Percentiles rank a stretch among this genome's conserved stretches.
phyloP scores from a whole-genome alignment of 2,329 filamentous ascomycete genomes.

The Aspergillus sp. region DNA sequence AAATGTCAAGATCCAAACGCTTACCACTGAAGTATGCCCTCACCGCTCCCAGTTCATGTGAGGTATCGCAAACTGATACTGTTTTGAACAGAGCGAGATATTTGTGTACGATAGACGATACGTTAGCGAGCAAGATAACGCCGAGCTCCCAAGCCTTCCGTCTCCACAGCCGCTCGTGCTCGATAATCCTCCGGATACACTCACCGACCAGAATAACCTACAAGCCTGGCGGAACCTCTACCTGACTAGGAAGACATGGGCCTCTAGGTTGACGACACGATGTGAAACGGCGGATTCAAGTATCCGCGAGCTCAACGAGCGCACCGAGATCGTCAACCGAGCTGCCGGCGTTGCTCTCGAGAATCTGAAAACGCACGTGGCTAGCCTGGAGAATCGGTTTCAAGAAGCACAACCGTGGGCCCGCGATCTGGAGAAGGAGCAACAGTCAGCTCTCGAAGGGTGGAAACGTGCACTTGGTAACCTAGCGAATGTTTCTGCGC shows the following conservation, averaged over 20 bases:
- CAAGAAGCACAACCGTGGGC: slow-evolving; percentile 49
- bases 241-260: slow-evolving; percentile 78
- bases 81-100: slow-evolving; percentile 67
- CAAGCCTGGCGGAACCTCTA: slow-evolving; percentile 88
- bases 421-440: slow-evolving; percentile 44
- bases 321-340: slow-evolving; percentile 60
- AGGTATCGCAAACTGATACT: slow-evolving; percentile 1
- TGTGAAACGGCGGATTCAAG: slow-evolving; percentile 65
- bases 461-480: slow-evolving; percentile 41
- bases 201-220: slow-evolving; percentile 75
- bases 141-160: slow-evolving; percentile 52
- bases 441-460: slow-evolving; percentile 43
- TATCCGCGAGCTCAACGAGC: slow-evolving; percentile 55
- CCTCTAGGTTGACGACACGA: slow-evolving; percentile 66
- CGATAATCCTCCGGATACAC: slow-evolving; percentile 70
- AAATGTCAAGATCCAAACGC: slow-evolving; percentile 75
- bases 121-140: slow-evolving; percentile 49
- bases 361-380: slow-evolving; percentile 59
- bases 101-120: slow-evolving; percentile 87
- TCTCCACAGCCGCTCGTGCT: slow-evolving; percentile 62
- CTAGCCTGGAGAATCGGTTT: slow-evolving; percentile 45
- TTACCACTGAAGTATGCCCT: slow-evolving; percentile 70
- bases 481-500: slow-evolving; percentile 43
- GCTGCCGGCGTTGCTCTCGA: slow-evolving; percentile 81
- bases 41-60: background rate